Evolutionary conservation across 176 grass and related monocot genomes (phyloP).

Genomic region (Zizania latifolia): DNA sequence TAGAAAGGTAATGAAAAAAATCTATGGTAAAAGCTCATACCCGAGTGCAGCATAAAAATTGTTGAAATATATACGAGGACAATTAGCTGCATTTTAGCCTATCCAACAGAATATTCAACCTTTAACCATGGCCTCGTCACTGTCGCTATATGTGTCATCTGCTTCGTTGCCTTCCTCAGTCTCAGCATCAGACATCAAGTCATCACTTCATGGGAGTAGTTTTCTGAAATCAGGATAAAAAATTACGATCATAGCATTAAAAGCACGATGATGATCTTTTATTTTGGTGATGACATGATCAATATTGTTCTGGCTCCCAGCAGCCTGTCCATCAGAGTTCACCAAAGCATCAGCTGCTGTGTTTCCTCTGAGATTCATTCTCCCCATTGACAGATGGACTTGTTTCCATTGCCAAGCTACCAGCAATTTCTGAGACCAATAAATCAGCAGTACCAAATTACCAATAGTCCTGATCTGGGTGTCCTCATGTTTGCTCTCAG

Average conservation of each 20-base stretch:
- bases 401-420: slow-evolving; percentile 86
- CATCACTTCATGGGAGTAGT: slow-evolving; percentile 29
- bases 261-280: slow-evolving; percentile 28
- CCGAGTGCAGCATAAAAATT: neutral
- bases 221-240: slow-evolving; percentile 62
- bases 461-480: slow-evolving; percentile 41
- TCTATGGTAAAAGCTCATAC: neutral
- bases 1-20: neutral
- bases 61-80: slow-evolving; percentile 25
- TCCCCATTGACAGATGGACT: slow-evolving; percentile 57
- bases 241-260: slow-evolving; percentile 68
- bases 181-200: slow-evolving; percentile 62
- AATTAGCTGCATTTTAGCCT: neutral
- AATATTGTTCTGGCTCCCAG: slow-evolving; percentile 62
- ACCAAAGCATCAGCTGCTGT: slow-evolving; percentile 43
- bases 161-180: slow-evolving; percentile 47
- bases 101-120: slow-evolving; percentile 67
- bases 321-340: slow-evolving; percentile 51
- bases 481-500: slow-evolving; percentile 43
- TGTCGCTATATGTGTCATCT: slow-evolving; percentile 24
- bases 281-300: slow-evolving; percentile 22
- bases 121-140: slow-evolving; percentile 45
- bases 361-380: slow-evolving; percentile 45
- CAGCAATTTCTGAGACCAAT: slow-evolving; percentile 82
- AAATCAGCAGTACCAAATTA: slow-evolving; percentile 79